A percentile compares a stretch with the other conserved stretches of the same genome.
phyloP scores from a whole-genome alignment of 2,329 filamentous ascomycete genomes.

The Tolypocladium capitatum region DNA sequence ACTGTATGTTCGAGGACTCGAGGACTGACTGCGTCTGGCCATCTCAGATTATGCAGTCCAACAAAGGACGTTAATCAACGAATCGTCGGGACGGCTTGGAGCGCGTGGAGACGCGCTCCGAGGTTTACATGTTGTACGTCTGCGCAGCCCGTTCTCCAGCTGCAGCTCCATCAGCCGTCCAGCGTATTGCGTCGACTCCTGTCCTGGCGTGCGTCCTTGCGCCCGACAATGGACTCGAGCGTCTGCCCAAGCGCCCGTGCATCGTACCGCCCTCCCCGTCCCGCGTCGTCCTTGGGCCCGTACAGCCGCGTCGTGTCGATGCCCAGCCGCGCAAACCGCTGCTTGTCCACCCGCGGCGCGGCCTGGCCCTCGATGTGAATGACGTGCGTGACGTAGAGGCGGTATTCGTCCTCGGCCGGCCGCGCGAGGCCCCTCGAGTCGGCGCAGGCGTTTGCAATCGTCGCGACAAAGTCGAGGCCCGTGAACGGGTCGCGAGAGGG shows the following conservation, averaged over 20 bases:
- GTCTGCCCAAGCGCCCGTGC: slow-evolving; percentile 59
- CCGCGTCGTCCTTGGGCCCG: slow-evolving; percentile 41
- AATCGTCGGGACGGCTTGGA: no score
- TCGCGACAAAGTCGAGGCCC: slow-evolving; percentile 68
- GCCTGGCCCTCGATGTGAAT: slow-evolving; percentile 62
- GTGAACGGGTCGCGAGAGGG: slow-evolving; percentile 51
- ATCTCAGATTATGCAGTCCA: no score
- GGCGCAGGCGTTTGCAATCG: slow-evolving; percentile 61
- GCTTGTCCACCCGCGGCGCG: slow-evolving; percentile 57
- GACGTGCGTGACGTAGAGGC: slow-evolving; percentile 67
- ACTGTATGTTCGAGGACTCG: no score
- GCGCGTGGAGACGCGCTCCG: no score
- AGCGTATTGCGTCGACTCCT: slow-evolving; percentile 32
- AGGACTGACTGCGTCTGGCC: no score
- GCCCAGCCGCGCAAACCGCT: slow-evolving; percentile 49
- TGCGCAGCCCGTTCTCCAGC: neutral
- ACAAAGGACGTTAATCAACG: no score
- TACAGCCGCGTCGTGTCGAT: slow-evolving; percentile 70
- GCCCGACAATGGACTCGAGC: slow-evolving; percentile 64
- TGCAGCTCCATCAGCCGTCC: slow-evolving; percentile 12
- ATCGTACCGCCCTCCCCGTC: slow-evolving; percentile 53
- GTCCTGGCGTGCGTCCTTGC: slow-evolving; percentile 22
- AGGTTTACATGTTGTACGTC: neutral
- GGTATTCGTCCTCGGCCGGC: slow-evolving; percentile 34
- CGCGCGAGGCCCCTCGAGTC: slow-evolving; percentile 44